Conservation (phyloP, 176 grass and related monocot genomes). For the Oryza nivara region DNA sequence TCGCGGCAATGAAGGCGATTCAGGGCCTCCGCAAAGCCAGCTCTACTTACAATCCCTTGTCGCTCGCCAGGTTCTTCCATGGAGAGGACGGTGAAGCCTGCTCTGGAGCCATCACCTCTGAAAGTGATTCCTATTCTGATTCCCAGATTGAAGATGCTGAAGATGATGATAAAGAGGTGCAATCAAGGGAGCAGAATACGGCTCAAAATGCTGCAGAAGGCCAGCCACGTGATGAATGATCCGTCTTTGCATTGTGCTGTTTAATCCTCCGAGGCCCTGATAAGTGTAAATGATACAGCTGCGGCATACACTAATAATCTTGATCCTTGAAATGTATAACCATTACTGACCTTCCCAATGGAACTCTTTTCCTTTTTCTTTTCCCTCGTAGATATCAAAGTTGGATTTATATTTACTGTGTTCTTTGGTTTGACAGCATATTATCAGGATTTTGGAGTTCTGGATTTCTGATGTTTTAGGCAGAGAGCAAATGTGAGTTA, state of each 20-base stretch:
- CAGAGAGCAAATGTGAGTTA: not conserved
- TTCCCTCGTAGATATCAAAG: not conserved
- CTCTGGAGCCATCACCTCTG: slow-evolving; percentile 78
- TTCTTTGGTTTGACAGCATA: slow-evolving; percentile 10
- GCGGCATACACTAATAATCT: slow-evolving; percentile 37
- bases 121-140: slow-evolving; percentile 56
- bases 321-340: slow-evolving; percentile 32
- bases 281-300: slow-evolving; percentile 44
- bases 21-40: slow-evolving; percentile 82
- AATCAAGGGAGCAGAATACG: slow-evolving; percentile 48
- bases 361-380: not conserved
- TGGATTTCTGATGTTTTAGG: slow-evolving; percentile 9
- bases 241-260: not conserved
- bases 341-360: not conserved
- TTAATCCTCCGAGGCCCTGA: not conserved
- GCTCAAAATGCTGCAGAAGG: slow-evolving; percentile 21
- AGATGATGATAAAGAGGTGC: slow-evolving; percentile 54
- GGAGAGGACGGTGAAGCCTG: slow-evolving; percentile 66
- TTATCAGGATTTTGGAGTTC: not conserved
- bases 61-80: slow-evolving; percentile 82
- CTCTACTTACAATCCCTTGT: slow-evolving; percentile 87
- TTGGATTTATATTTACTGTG: not conserved
- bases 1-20: slow-evolving; percentile 86
- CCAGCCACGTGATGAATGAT: slow-evolving; percentile 25
- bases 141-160: slow-evolving; percentile 65